Percentiles rank a stretch among this genome's conserved stretches.
phyloP scores from a whole-genome alignment of 768 basidiomycete species.

The Polyporus arcularius region DNA sequence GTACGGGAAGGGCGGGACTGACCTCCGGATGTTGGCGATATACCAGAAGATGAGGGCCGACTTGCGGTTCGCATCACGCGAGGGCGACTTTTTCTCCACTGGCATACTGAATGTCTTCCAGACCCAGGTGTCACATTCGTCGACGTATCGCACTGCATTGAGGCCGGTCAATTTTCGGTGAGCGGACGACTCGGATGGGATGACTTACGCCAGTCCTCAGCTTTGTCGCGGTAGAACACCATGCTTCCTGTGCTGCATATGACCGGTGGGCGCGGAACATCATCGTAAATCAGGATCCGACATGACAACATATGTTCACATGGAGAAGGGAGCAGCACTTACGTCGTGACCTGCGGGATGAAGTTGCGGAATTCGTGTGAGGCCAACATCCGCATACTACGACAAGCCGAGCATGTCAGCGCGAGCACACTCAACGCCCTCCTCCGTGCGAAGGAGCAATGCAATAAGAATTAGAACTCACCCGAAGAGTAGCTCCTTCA shows the following conservation, averaged over 20 bases:
- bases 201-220: slow-evolving; percentile 14
- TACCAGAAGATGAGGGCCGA: slow-evolving; percentile 15
- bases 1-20: background rate
- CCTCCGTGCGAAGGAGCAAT: too few species aligned
- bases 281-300: too few species aligned
- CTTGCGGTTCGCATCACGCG: slow-evolving; percentile 11
- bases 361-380: slow-evolving; percentile 18
- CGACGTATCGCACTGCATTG: slow-evolving; percentile 1
- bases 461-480: background rate
- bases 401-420: background rate
- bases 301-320: too few species aligned
- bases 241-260: slow-evolving; percentile 3
- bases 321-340: background rate
- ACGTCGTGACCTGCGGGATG: slow-evolving; percentile 20
- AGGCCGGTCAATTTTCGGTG: background rate
- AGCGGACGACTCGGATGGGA: background rate
- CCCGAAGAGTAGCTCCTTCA: slow-evolving; percentile 8
- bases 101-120: background rate
- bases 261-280: background rate
- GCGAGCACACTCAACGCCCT: too few species aligned
- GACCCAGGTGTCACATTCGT: background rate
- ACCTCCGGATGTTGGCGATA: slow-evolving; percentile 15
- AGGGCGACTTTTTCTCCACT: background rate
- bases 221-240: slow-evolving; percentile 19
- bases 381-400: slow-evolving; percentile 8